Percentiles rank a stretch among this genome's conserved stretches.
Evolutionary conservation across 2,329 filamentous ascomycete species (phyloP).

Genomic region (Paraphoma sp.): DNA sequence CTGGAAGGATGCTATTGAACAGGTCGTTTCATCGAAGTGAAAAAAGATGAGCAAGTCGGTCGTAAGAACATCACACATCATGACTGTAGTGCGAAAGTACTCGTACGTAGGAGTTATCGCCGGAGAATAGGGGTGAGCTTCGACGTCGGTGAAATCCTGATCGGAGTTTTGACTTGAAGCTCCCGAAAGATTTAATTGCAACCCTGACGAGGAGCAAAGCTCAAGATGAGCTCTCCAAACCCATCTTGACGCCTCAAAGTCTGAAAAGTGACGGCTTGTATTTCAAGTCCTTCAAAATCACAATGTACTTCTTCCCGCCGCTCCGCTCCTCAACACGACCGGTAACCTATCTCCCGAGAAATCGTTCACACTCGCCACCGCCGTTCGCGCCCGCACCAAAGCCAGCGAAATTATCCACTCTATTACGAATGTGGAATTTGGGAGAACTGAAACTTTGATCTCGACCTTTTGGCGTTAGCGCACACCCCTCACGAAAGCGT

Average conservation of each 20-base stretch:
- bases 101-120: no score
- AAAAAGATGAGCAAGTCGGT: no score
- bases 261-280: constrained; percentile 57
- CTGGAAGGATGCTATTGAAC: no score
- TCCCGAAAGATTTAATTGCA: neutral
- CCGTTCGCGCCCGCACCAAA: constrained; percentile 69
- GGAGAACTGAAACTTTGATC: constrained; percentile 29
- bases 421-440: constrained; percentile 67
- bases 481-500: no score
- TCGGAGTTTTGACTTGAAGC: no score
- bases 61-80: no score
- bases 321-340: constrained; percentile 80
- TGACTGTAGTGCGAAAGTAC: no score
- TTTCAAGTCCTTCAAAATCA: constrained; percentile 76
- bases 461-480: constrained; percentile 14
- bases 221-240: no score
- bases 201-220: no score
- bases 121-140: no score
- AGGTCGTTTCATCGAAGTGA: no score
- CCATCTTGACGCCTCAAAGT: neutral
- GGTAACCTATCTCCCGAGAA: constrained; percentile 80
- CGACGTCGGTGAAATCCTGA: no score
- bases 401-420: constrained; percentile 72
- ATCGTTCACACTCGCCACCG: constrained; percentile 77
- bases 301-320: constrained; percentile 83